Evolutionary conservation across 768 basidiomycete genomes (phyloP), one percentile per base, ranked within the genome.

Genomic region (Strobilomyces dryophilus): DNA sequence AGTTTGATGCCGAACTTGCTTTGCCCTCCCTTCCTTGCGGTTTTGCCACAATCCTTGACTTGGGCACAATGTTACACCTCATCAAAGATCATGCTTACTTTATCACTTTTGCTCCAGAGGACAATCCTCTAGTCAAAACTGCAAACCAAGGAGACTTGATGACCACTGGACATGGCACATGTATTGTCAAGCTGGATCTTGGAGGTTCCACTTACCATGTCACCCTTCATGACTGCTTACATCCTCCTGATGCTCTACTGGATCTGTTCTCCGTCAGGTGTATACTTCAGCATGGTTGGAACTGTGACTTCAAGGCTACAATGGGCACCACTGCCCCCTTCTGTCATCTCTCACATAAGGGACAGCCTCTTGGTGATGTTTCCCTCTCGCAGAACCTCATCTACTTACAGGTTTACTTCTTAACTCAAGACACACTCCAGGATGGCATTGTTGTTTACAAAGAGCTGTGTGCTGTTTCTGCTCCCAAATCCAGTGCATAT

Each of bases 251-350:
- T 1, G 39, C 15, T 0, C 3, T 24, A 0, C 4, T 49, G 0
- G 40, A 40, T 9, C 2, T 40, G 0, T 2, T 49, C 1, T 47
- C 29, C 1, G 20, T 49, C 2, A 3, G 39, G 0, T 3, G 12
- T 1, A 49, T 49, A 29, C 29, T 49, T 3, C 14, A 17, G 2
- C 1, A 29, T 0, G 20, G 39, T 0, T 49, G 48, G 48, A 18
- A 17, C 10, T 49, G 39, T 1, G 5, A 41, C 2, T 49, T 49
- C 15, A 18, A 32, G 3, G 48, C 29, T 0, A 17, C 36, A 1
- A 20, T 1, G 1, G 0, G 3, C 0, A 4, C 2, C 2, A 18
- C 0, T 2, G 21, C 18, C 0, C 8, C 37, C 3, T 0, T 2
- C 3, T 52, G 51, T 0, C 4, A 4, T 0, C 12, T 52, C 2